Base-by-base conservation (phyloP, 768 basidiomycete species). In the Lactarius evosmus region DNA sequence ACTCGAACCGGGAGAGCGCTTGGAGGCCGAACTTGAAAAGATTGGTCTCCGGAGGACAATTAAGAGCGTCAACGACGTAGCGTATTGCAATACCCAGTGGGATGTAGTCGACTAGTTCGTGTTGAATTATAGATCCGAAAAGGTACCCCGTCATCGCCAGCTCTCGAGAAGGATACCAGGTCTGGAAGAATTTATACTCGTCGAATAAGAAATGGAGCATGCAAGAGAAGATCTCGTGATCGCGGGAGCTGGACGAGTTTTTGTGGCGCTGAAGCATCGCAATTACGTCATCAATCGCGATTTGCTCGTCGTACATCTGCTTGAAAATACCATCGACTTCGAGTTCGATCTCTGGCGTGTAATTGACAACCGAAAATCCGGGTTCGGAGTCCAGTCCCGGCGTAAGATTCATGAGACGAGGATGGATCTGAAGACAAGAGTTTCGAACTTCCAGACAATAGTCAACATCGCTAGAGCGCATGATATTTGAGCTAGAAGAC, bases 171-270 rank as follows among this genome's bases (percentile, higher is more conserved):
- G 97, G 97, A 71, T 94, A 94, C 76, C 89, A 97, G 44, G 91
- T 89, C 73, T 96, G 93, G 85, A 98, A 97, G 81, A 98, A 99
- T 72, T 95, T 95, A 85, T 97, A 97, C 78, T 99, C 97, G 84
- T 98, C 97, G 77, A 99, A 98, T 50, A 99, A 85, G 81, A 97
- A 96, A 78, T 98, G 95, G 56, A 99, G 88, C 87, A 97, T 97
- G 84, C 95, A 98, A n/a, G 95, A 97, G 73, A 98, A 98, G 66
- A 97, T 85, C 76, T 98, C 94, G 73, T 96, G 93, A 69, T 98
- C 95, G 61, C 87, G 86, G 51, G 87, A 77, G 69, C 89, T 91
- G 34, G 84, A 81, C 33, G 95, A 95, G 56, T 83, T 84, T 72
- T 95, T 94, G 78, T 87, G 85, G 60, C 87, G 84, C 75, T 92